Conservation (phyloP, 768 basidiomycete genomes). For the Auriscalpium vulgare region DNA sequence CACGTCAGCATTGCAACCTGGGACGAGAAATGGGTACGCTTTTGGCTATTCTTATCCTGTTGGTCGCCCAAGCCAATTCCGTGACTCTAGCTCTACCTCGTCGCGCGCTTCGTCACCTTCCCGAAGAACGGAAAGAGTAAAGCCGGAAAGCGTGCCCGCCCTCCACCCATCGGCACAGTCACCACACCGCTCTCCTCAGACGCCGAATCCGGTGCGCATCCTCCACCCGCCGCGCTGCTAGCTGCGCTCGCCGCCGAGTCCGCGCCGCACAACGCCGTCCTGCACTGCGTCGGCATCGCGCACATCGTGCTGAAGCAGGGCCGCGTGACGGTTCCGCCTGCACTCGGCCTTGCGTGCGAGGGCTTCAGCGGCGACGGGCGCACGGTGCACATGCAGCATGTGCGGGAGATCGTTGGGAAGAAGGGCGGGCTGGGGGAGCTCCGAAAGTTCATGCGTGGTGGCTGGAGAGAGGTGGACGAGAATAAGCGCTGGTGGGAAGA, state of each 20-base stretch:
- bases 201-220: background rate
- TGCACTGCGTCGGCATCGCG: slow-evolving; percentile 59
- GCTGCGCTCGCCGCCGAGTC: slow-evolving; percentile 9
- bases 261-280: slow-evolving; percentile 45
- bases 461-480: slow-evolving; percentile 54
- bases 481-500: slow-evolving; percentile 65
- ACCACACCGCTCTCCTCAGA: background rate
- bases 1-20: slow-evolving; percentile 48
- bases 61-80: too few species aligned
- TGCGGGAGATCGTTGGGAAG: slow-evolving; percentile 21
- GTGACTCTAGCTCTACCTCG: slow-evolving; percentile 44
- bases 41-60: too few species aligned
- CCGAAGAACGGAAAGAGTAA: slow-evolving; percentile 24
- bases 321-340: slow-evolving; percentile 67
- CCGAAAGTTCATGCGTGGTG: slow-evolving; percentile 43
- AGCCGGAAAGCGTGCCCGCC: slow-evolving; percentile 7
- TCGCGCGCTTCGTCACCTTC: slow-evolving; percentile 57
- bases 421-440: slow-evolving; percentile 28
- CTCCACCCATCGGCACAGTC: background rate
- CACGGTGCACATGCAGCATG: slow-evolving; percentile 41
- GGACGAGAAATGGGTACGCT: slow-evolving; percentile 74
- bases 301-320: slow-evolving; percentile 63
- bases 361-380: slow-evolving; percentile 41
- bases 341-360: slow-evolving; percentile 48
- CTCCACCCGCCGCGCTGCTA: background rate